Evolutionary conservation across 2,329 filamentous ascomycete species (phyloP).

Genomic region (Xylariales sp.): DNA sequence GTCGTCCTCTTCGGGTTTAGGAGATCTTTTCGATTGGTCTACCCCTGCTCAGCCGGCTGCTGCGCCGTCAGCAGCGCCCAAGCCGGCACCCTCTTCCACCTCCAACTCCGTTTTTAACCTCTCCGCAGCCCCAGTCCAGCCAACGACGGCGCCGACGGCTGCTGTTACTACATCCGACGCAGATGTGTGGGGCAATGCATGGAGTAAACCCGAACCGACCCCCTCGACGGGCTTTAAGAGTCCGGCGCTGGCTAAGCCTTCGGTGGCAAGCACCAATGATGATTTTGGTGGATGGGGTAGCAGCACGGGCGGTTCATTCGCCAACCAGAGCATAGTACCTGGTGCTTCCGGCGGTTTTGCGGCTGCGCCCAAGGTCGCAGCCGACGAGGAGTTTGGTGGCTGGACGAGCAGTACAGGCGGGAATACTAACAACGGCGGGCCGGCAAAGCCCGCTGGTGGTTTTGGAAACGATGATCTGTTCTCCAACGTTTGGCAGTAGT

Average conservation of each 20-base stretch:
- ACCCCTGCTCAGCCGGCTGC: constrained; percentile 60
- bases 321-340: constrained; percentile 70
- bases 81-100: constrained; percentile 55
- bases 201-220: constrained; percentile 73
- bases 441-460: constrained; percentile 67
- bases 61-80: constrained; percentile 57
- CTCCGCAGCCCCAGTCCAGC: constrained; percentile 64
- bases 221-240: constrained; percentile 67
- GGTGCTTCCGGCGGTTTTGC: constrained; percentile 74
- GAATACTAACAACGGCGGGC: constrained; percentile 53
- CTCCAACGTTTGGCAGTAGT: constrained; percentile 91
- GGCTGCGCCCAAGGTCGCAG: constrained; percentile 75
- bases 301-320: constrained; percentile 58
- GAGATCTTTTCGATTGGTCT: constrained; percentile 85
- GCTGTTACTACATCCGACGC: constrained; percentile 59
- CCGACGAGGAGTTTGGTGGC: constrained; percentile 95
- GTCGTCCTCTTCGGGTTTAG: constrained; percentile 69
- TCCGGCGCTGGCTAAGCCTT: constrained; percentile 58
- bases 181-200: constrained; percentile 92
- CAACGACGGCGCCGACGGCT: constrained; percentile 57
- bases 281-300: constrained; percentile 71
- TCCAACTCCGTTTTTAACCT: constrained; percentile 85
- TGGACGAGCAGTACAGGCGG: constrained; percentile 80
- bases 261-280: constrained; percentile 62
- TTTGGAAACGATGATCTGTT: constrained; percentile 88